Base-by-base conservation (phyloP, 306 rosid genomes). In the Cajanus cajan region DNA sequence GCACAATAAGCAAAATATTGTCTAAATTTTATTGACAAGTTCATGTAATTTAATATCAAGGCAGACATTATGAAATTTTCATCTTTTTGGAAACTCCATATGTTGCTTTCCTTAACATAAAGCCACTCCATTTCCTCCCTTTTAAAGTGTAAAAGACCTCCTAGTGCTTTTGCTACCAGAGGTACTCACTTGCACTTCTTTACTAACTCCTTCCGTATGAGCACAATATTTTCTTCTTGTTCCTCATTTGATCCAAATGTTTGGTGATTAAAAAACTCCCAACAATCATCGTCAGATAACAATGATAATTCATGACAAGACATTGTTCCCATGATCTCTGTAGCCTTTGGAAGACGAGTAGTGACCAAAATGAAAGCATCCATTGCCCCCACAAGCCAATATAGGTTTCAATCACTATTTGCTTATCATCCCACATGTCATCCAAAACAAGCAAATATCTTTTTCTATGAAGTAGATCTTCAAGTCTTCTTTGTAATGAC, bases 351-450 rank as follows among this genome's bases (percentile, higher is more conserved):
- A 39, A 61, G 76, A 45, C 83, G 82, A 2, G 87, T 86, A 5
- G 87, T 82, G 39, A 89, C 83, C 43, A 86, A 15, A 40, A 82
- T 18, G 5, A 81, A 77, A 71, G 85, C 13, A 9, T 88, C 87
- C 4, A 57, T 67, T 4, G 77, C 57, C 5, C 5, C 87, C 90
- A 73, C 81, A 82, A 5, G 22, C 62, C 78, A 89, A 34, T 1
- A 68, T 43, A 47, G 13, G 11, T 25, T 43, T 86, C 78, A 89
- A 18, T 25, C n/a, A 40, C 9, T 63, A 66, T 78, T n/a, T 72
- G 82, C 15, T 76, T 16, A 2, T 85, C 87, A 44, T 85, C 81
- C 89, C 90, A 86, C 8, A 89, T 78, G 33, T 84, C 90, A 50
- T 88, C 90, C 16, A 88, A 33, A 25, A 88, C 88, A 28, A 83